Evolutionary conservation across 345 rosid genomes (phyloP).

Genomic region (Linum lewisii): DNA sequence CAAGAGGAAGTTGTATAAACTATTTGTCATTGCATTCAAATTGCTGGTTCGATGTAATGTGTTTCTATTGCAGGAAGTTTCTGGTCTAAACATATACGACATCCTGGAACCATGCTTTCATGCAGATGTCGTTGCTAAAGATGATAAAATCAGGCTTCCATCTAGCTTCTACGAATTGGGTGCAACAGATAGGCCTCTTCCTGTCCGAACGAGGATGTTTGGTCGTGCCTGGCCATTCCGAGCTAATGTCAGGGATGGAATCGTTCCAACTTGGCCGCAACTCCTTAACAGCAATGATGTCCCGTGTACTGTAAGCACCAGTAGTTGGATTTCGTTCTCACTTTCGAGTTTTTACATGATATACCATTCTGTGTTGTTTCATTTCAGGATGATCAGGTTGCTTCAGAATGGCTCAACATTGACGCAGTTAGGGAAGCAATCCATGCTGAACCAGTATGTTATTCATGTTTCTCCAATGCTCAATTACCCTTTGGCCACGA

Average conservation of each 20-base stretch:
- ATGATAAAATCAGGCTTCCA: conserved; percentile 8
- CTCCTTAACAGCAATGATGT: conserved; percentile 4
- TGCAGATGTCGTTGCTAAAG: neutral
- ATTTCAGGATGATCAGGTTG: conserved; percentile 64
- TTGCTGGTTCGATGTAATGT: neutral
- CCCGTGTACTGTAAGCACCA: conserved; percentile 2
- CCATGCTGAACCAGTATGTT: conserved; percentile 55
- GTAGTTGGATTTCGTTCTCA: neutral
- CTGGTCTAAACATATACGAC: conserved; percentile 7
- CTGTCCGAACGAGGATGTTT: conserved; percentile 26
- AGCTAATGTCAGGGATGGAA: conserved; percentile 24
- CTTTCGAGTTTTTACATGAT: neutral
- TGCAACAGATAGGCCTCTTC: conserved; percentile 18
- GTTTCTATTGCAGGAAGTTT: neutral
- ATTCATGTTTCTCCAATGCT: neutral
- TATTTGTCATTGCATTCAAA: neutral
- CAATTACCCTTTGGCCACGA: neutral
- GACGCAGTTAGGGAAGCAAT: conserved; percentile 59
- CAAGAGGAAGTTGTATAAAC: neutral
- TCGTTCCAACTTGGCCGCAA: conserved; percentile 30
- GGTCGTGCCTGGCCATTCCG: conserved; percentile 44
- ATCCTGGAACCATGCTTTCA: conserved; percentile 7
- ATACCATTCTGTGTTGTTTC: no score
- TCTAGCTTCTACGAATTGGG: conserved; percentile 23
- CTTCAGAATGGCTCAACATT: conserved; percentile 67